phyloP scores from a whole-genome alignment of 768 basidiomycete species.

The Phylloporus scabripes region DNA sequence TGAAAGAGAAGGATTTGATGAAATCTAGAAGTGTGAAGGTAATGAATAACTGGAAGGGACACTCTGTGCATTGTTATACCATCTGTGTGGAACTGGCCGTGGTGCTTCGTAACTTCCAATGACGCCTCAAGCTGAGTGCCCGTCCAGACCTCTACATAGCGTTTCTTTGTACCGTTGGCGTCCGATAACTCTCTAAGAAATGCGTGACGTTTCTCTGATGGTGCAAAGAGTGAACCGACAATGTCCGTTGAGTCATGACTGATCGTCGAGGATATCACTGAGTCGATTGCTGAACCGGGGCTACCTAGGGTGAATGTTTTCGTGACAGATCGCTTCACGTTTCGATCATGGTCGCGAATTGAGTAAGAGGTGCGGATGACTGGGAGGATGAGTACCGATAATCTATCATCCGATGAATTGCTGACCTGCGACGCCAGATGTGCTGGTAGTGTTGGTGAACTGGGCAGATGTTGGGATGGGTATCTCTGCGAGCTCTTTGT shows the following conservation, averaged over 20 bases:
- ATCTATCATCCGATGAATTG: not conserved
- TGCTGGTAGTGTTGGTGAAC: conserved; percentile 24
- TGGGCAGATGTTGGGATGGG: conserved; percentile 34
- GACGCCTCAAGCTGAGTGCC: conserved; percentile 40
- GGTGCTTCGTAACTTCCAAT: conserved; percentile 51
- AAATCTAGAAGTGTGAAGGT: conserved; percentile 37
- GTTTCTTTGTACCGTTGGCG: conserved; percentile 31
- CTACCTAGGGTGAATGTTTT: conserved; percentile 34
- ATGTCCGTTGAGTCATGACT: conserved; percentile 31
- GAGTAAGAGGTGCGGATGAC: conserved; percentile 43
- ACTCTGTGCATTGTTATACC: conserved; percentile 31
- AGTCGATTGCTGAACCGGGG: conserved; percentile 10
- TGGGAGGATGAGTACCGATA: conserved; percentile 5
- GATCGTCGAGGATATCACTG: conserved; percentile 10
- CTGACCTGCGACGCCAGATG: conserved; percentile 16
- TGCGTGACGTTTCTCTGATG: conserved; percentile 38
- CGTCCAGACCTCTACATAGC: conserved; percentile 58
- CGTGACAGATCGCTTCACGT: conserved; percentile 40
- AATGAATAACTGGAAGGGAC: not conserved
- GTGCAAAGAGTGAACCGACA: conserved; percentile 39
- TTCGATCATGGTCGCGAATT: conserved; percentile 46
- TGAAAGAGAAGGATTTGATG: conserved; percentile 48
- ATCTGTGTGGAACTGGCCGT: conserved; percentile 59
- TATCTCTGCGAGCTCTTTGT: conserved; percentile 37
- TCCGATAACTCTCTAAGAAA: conserved; percentile 38